Evolutionary conservation across 495 filamentous ascomycete genomes (phyloP).

Genomic region (Darksidea phi): DNA sequence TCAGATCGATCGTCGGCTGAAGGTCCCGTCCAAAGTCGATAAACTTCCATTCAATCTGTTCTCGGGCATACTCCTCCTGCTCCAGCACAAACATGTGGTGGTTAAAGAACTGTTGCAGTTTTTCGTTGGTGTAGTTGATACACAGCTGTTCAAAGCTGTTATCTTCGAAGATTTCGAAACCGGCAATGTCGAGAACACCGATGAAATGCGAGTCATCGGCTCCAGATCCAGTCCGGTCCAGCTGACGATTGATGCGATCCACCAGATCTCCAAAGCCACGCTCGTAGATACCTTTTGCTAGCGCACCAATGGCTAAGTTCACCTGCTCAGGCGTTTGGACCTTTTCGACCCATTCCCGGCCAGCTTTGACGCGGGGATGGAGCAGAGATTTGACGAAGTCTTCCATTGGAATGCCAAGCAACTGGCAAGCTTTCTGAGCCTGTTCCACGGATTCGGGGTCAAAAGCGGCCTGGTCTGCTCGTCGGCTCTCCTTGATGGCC

Average conservation of each 20-base stretch:
- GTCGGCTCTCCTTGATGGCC: conserved; percentile 82
- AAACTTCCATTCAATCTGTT: conserved; percentile 99
- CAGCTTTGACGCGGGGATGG: conserved; percentile 91
- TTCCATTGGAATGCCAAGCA: conserved; percentile 81
- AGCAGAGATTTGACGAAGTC: conserved; percentile 84
- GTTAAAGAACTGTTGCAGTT: conserved; percentile 99
- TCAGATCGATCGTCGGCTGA: conserved; percentile 96
- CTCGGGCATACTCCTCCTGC: conserved; percentile 96
- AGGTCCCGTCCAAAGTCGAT: conserved; percentile 98
- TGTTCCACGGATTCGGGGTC: conserved; percentile 67
- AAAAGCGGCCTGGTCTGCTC: conserved; percentile 86
- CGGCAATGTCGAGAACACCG: conserved; percentile 97
- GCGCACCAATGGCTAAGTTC: conserved; percentile 80
- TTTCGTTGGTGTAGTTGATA: conserved; percentile 99
- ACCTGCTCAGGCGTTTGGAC: conserved; percentile 97
- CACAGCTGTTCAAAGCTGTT: conserved; percentile 99
- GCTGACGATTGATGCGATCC: conserved; percentile 82
- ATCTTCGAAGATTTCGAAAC: conserved; percentile 97
- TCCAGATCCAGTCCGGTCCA: conserved; percentile 75
- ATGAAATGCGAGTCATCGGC: conserved; percentile 92
- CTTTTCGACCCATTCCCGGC: conserved; percentile 96
- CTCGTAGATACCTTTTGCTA: conserved; percentile 97
- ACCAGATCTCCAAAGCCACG: conserved; percentile 93
- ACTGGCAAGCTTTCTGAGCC: conserved; percentile 72
- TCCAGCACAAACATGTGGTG: conserved; percentile 99